These are phyloP conservation scores for Waltergamsia citrina DNA, from an alignment of 2,329 filamentous ascomycete species.

Conservation along the genomic window DNA sequence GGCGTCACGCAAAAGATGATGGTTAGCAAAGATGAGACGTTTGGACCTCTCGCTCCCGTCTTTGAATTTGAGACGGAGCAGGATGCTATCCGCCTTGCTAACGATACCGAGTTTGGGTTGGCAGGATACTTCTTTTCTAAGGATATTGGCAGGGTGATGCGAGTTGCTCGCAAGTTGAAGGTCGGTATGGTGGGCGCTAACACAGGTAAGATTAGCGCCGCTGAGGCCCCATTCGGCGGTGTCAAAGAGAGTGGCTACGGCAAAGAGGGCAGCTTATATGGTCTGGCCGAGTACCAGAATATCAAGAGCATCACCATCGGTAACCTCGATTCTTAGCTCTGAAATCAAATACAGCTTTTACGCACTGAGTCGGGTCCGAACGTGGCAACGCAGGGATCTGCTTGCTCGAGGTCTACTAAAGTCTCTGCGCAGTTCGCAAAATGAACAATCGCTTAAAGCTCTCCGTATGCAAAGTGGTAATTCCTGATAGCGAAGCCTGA, in stretches of 20 bases:
- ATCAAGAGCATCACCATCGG: slow-evolving; percentile 42
- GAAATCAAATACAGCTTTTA: too few relatives aligned
- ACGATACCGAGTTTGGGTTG: slow-evolving; percentile 28
- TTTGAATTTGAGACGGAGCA: slow-evolving; percentile 24
- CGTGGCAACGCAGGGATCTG: too few relatives aligned
- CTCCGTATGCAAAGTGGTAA: too few relatives aligned
- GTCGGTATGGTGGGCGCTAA: slow-evolving; percentile 63
- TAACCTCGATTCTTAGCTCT: too few relatives aligned
- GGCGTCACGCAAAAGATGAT: slow-evolving; percentile 27
- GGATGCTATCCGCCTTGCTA: slow-evolving; percentile 26
- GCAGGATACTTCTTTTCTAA: slow-evolving; percentile 23
- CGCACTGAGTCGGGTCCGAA: too few relatives aligned
- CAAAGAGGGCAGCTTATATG: slow-evolving; percentile 50
- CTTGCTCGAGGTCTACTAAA: too few relatives aligned
- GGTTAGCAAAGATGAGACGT: slow-evolving; percentile 19
- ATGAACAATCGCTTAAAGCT: too few relatives aligned
- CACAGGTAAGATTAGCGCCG: slow-evolving; percentile 31
- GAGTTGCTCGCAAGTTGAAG: slow-evolving; percentile 45
- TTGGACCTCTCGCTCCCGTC: slow-evolving; percentile 18
- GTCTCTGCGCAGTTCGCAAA: too few relatives aligned
- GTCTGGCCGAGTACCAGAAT: slow-evolving; percentile 47
- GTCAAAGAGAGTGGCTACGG: slow-evolving; percentile 54
- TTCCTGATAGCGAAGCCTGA: too few relatives aligned
- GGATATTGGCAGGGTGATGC: slow-evolving; percentile 23
- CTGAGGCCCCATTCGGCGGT: slow-evolving; percentile 39